Percentiles rank a stretch among this genome's conserved stretches.
These are phyloP conservation scores for Cercospora sp. DNA, from an alignment of 2,329 filamentous ascomycete species.

Conservation along the genomic window DNA sequence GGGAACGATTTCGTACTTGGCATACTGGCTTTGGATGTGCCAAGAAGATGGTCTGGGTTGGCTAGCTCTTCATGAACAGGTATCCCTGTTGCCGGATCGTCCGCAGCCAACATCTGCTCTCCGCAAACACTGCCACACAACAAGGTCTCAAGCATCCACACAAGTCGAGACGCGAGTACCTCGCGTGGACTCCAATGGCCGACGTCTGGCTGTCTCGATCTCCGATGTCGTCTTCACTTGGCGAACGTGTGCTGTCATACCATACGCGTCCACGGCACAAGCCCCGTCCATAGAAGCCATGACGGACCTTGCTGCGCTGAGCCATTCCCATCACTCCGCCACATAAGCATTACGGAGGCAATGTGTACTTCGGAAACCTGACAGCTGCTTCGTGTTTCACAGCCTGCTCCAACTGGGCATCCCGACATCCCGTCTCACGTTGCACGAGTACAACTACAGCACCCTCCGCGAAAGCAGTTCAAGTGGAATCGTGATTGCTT, in stretches of 20 bases:
- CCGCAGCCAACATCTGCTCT: constrained; percentile 1
- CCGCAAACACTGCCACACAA: neutral
- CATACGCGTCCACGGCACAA: neutral
- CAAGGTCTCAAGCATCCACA: neutral
- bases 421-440: neutral
- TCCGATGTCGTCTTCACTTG: neutral
- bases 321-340: constrained; percentile 1
- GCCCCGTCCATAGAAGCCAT: neutral
- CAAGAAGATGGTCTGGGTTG: neutral
- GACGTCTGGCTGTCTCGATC: neutral
- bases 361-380: neutral
- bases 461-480: neutral
- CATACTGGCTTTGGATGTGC: neutral
- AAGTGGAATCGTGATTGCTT: neutral
- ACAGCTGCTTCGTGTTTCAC: neutral
- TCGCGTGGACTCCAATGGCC: neutral
- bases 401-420: neutral
- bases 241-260: constrained; percentile 6
- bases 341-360: constrained; percentile 11
- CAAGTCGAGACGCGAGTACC: neutral
- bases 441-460: neutral
- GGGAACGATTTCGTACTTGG: neutral
- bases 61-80: neutral
- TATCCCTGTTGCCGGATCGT: neutral
- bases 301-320: neutral